Base-by-base conservation (phyloP, 768 basidiomycete species). In the Clitopilus hobsonii region DNA sequence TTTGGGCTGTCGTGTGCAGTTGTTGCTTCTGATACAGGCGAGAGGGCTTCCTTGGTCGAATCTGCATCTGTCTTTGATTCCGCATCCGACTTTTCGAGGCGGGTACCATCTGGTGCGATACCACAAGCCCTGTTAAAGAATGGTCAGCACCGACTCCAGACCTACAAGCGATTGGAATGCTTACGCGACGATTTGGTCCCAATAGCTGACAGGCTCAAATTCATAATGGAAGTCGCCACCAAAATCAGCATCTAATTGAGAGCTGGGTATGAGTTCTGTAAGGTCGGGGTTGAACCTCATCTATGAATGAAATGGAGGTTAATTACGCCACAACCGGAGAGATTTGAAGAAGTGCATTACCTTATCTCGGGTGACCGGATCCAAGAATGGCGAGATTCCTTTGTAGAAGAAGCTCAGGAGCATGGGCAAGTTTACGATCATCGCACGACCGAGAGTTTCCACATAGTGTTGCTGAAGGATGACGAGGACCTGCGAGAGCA, bases 221-320 rank as follows among this genome's bases (percentile, higher is more conserved):
- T 89, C 77, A 58, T 79, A 91, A 54, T 81, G 78, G 66, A 84
- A 82, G 2, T 85, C 78, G 1, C 92, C 92, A 13, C 90, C 91
- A 65, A 94, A 92, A 59, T 89, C 89, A 1, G 84, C 80, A 64
- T 93, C 91, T 7, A 94, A 80, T 54, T 94, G 92, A 3, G 80
- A 79, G 6, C 69, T 71, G 5, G 91, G 88, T 20, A 94, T 77
- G 41, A 95, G 82, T 56, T 91, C 88, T 32, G 78, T 67, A 5
- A 95, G 74, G 61, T 91, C 79, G 3, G 93, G 91, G 65, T 95
- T 95, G 68, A 95, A 94, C 22, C 87, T 84, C 86, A 94, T 91
- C 88, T 91, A 38, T 8, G 45, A 36, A 1, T 2, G 10, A 27
- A 14, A 23, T 14, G 23, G n/a, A 1, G 13, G 51, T n/a, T n/a